Conservation (phyloP, 1,284 basidiomycete species). For the Sanghuangporus weigelae region DNA sequence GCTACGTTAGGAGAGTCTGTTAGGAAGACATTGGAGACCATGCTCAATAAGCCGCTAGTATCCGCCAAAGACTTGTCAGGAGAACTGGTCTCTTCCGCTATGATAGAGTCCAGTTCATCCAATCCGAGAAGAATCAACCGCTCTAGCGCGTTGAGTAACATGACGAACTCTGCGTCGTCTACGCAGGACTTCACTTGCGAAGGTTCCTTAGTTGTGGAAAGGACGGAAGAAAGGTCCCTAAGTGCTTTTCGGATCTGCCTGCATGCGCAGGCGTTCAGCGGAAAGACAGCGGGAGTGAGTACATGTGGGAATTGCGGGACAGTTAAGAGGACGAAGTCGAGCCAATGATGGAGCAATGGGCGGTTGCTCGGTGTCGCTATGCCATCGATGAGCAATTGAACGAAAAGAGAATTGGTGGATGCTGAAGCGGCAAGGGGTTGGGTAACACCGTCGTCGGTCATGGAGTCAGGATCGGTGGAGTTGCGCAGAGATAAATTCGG, state of each 20-base stretch:
- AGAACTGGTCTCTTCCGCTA: constrained; percentile 44
- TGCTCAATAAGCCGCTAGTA: constrained; percentile 66
- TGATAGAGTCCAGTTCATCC: constrained; percentile 43
- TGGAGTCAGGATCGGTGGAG: constrained; percentile 26
- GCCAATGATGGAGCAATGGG: constrained; percentile 88
- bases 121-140: constrained; percentile 68
- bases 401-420: constrained; percentile 59
- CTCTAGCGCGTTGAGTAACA: constrained; percentile 81
- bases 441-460: neutral
- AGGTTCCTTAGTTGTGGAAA: constrained; percentile 29
- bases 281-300: constrained; percentile 62
- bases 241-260: constrained; percentile 63
- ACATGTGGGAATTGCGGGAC: constrained; percentile 77
- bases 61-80: constrained; percentile 52
- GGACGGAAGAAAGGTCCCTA: constrained; percentile 45
- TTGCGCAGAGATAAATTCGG: constrained; percentile 27
- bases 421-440: neutral
- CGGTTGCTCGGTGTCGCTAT: constrained; percentile 67
- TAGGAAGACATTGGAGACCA: constrained; percentile 76
- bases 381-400: constrained; percentile 78
- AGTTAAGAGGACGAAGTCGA: constrained; percentile 93
- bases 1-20: constrained; percentile 44
- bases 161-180: constrained; percentile 81
- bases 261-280: constrained; percentile 80
- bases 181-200: constrained; percentile 41